A percentile compares a stretch with the other conserved stretches of the same genome.
Conservation (phyloP, 768 basidiomycete genomes). For the Porpolomopsis calyptriformis region DNA sequence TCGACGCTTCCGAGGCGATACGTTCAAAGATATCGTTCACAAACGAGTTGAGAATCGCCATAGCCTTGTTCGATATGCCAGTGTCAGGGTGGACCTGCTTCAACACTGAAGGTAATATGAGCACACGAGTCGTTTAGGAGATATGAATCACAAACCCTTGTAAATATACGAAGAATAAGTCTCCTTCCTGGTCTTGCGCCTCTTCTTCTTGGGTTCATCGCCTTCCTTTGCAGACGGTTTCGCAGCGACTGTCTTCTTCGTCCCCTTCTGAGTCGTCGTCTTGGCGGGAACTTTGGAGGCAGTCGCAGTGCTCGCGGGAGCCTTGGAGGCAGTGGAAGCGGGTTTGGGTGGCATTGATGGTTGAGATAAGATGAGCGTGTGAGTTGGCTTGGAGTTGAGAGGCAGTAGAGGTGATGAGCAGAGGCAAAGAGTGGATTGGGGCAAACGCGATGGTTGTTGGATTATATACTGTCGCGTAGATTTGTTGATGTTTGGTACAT, state of each 20-base stretch:
- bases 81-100: conserved; percentile 92
- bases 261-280: conserved; percentile 48
- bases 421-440: conserved; percentile 3
- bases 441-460: background rate
- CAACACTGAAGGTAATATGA: conserved; percentile 40
- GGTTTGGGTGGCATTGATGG: conserved; percentile 28
- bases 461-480: conserved; percentile 1
- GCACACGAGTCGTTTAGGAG: background rate
- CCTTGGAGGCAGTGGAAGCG: conserved; percentile 73
- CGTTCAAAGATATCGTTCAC: conserved; percentile 79
- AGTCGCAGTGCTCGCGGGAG: conserved; percentile 38
- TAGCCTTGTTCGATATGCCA: conserved; percentile 85
- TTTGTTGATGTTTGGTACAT: conserved; percentile 4
- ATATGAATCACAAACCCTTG: conserved; percentile 53
- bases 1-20: conserved; percentile 86
- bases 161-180: conserved; percentile 94
- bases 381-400: background rate
- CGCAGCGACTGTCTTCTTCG: conserved; percentile 63
- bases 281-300: conserved; percentile 68
- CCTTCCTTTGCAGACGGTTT: conserved; percentile 28
- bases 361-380: background rate
- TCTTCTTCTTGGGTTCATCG: conserved; percentile 75
- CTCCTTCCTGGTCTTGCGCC: conserved; percentile 77
- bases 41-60: conserved; percentile 77
- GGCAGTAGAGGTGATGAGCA: background rate